Evolutionary conservation across 2,329 filamentous ascomycete genomes (phyloP), one percentile per base, ranked within the genome.

Genomic region (Paecilomyces formosus): DNA sequence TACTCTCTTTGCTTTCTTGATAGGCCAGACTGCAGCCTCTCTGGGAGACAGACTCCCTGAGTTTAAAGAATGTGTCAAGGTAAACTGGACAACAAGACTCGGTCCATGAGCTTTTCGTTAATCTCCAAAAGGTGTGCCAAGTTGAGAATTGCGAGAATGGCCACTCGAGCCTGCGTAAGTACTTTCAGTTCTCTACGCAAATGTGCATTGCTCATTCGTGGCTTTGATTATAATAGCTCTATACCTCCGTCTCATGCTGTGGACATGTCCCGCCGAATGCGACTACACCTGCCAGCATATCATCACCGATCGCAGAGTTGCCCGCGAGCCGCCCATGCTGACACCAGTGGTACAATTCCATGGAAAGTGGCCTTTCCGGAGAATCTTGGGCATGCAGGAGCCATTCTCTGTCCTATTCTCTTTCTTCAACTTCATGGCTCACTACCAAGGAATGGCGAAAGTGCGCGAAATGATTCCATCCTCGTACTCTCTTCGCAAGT

Each of bases 261-360:
- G 94, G 94, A 86, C 86, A 72, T 99, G 94, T 78, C 85, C 89
- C 61, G 82, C 89, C 70, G 93, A 99, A 83, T 99, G 94, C 85
- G 92, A 99, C 80, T 96, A 99, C 79, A 88, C 90, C 61, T 99
- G 94, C 81, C 94, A 99, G 74, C 93, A 96, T 81, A 88, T 96
- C 72, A 82, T 95, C 60, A 97, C 94, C 58, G 76, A 84, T 66
- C 77, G 78, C 59, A 90, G 93, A 63, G 76, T 92, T 64, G 78
- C 83, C 26, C 79, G 83, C 62, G 82, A 85, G 60, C 83, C 84
- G 33, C 84, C 84, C 0, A 86, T 86, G 78, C 77, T 84, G 62
- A 74, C 85, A 30, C 83, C 86, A 11, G 76, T 97, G 55, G 87
- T 93, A 58, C 94, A 99, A 77, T 99, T 92, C 80, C 92, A 99